phyloP scores from a whole-genome alignment of 805 yeast species.

The Saturnispora hagleri region DNA sequence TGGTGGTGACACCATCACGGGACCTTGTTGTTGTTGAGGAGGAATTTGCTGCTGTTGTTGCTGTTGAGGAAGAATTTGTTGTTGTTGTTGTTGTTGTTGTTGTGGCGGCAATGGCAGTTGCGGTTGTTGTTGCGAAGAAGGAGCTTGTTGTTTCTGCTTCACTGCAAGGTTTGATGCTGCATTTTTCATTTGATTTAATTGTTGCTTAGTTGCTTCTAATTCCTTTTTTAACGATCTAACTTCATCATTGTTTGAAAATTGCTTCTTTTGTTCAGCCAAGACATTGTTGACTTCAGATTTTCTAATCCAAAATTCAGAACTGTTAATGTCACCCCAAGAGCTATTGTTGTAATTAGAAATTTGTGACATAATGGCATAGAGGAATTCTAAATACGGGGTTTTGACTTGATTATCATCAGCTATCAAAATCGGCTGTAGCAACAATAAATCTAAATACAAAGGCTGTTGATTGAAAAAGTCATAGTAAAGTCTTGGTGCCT shows the following conservation, averaged over 20 bases:
- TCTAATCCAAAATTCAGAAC: conserved; percentile 18
- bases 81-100: conserved; percentile 11
- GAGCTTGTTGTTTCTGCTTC: neutral
- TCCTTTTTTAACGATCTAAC: neutral
- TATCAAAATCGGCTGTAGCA: conserved; percentile 77
- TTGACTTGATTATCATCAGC: conserved; percentile 84
- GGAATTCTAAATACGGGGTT: conserved; percentile 84
- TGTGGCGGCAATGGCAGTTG: conserved; percentile 1
- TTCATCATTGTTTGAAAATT: neutral
- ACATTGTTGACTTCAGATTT: conserved; percentile 16
- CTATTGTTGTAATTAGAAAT: conserved; percentile 20
- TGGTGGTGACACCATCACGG: neutral
- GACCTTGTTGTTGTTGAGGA: neutral
- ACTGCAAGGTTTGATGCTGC: neutral
- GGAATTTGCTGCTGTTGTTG: conserved; percentile 2
- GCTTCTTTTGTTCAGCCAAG: conserved; percentile 11
- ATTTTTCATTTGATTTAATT: conserved; percentile 12
- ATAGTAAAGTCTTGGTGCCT: conserved; percentile 55
- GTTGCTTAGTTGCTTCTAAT: conserved; percentile 1
- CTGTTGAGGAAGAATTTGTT: conserved; percentile 6
- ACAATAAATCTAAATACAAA: conserved; percentile 61
- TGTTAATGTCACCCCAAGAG: conserved; percentile 3
- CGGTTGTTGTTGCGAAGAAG: neutral
- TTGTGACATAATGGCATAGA: conserved; percentile 72
- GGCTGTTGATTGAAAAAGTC: conserved; percentile 51